phyloP scores from a whole-genome alignment of 805 yeast species.

The Candida nanaspora region DNA sequence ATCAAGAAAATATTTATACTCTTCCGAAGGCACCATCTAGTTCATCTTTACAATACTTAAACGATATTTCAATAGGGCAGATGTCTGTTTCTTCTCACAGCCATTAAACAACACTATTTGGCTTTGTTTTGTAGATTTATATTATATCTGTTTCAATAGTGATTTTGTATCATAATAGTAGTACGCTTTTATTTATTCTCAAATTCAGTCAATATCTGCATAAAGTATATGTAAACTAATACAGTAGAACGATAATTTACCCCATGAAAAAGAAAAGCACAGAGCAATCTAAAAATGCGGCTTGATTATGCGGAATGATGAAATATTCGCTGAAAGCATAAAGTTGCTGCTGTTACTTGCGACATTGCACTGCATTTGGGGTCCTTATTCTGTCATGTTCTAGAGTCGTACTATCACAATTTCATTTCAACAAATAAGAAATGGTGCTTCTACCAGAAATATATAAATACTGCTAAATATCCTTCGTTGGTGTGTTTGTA shows the following conservation, averaged over 20 bases:
- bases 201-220: too few relatives aligned
- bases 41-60: slow-evolving; percentile 15
- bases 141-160: slow-evolving; percentile 7
- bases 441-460: background rate
- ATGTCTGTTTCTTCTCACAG: slow-evolving; percentile 8
- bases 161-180: background rate
- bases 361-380: background rate
- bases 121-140: too few relatives aligned
- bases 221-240: too few relatives aligned
- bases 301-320: background rate
- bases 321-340: background rate
- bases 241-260: too few relatives aligned
- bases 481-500: too few relatives aligned
- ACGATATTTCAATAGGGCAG: slow-evolving; percentile 13
- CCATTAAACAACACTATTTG: too few relatives aligned
- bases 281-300: background rate
- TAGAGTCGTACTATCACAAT: too few relatives aligned
- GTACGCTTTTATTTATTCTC: too few relatives aligned
- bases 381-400: too few relatives aligned
- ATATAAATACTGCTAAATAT: background rate
- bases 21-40: slow-evolving; percentile 7
- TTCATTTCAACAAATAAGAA: background rate
- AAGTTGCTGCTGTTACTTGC: background rate
- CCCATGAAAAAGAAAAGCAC: too few relatives aligned
- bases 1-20: slow-evolving; percentile 13